phyloP scores from a whole-genome alignment of 192 early-diverging fungal genomes.

The Linderina pennispora region DNA sequence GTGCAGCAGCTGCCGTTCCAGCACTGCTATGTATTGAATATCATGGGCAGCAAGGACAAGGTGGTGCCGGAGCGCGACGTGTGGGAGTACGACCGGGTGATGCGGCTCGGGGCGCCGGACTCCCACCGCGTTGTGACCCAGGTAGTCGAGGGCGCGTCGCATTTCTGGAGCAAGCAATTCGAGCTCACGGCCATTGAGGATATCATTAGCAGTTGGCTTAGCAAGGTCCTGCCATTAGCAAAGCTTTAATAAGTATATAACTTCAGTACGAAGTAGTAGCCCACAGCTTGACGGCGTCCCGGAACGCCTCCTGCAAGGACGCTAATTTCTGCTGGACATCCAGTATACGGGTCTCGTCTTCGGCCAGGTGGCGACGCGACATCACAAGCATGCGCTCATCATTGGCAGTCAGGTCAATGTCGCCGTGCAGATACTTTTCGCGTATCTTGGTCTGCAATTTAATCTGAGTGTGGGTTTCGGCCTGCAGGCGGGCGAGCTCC shows the following conservation, averaged over 20 bases:
- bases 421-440: no score
- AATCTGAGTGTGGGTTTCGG: conserved; percentile 16
- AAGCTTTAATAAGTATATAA: no score
- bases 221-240: not conserved
- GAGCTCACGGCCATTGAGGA: conserved; percentile 6
- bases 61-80: conserved; percentile 45
- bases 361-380: no score
- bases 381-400: no score
- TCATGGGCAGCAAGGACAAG: conserved; percentile 45
- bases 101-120: conserved; percentile 14
- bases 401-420: no score
- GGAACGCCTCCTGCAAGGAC: no score
- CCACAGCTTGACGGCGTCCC: no score
- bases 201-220: not conserved
- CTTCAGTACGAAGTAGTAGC: no score
- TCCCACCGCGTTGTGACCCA: conserved; percentile 6
- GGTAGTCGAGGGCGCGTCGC: conserved; percentile 21
- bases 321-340: no score
- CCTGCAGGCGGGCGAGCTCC: conserved; percentile 7
- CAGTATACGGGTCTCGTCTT: no score
- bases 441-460: not conserved
- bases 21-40: conserved; percentile 38
- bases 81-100: conserved; percentile 35
- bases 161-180: conserved; percentile 20
- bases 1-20: conserved; percentile 37